Evolutionary conservation across 352 stramenopile species (phyloP).

Genomic region (Phytopythium cucurbitacearum): DNA sequence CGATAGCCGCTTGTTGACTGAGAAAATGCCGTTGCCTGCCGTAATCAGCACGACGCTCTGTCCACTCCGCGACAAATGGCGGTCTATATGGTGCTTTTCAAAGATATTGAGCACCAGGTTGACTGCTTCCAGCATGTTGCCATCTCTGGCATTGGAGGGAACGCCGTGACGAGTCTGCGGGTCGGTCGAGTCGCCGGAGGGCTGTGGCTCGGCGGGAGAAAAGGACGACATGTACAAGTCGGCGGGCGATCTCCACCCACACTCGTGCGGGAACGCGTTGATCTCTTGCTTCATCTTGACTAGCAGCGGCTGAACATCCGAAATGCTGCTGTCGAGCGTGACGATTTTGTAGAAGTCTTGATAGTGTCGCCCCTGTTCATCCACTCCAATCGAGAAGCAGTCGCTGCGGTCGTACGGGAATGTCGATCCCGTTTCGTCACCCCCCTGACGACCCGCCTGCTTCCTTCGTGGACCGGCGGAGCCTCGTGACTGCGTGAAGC

Average conservation of each 20-base stretch:
- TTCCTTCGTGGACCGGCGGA: no score
- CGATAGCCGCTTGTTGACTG: slow-evolving; percentile 93
- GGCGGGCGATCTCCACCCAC: slow-evolving; percentile 52
- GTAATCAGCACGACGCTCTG: slow-evolving; percentile 97
- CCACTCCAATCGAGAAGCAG: slow-evolving; percentile 66
- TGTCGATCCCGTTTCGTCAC: slow-evolving; percentile 38
- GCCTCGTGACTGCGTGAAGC: not conserved
- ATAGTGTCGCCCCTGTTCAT: slow-evolving; percentile 74
- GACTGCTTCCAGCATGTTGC: slow-evolving; percentile 97
- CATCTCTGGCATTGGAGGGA: slow-evolving; percentile 67
- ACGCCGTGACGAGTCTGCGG: slow-evolving; percentile 26
- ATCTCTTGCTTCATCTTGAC: slow-evolving; percentile 76
- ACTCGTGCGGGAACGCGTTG: slow-evolving; percentile 67
- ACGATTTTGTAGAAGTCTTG: slow-evolving; percentile 87
- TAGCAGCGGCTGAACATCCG: slow-evolving; percentile 62
- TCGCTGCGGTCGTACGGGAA: slow-evolving; percentile 62
- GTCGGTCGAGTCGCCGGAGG: not conserved
- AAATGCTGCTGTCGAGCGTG: slow-evolving; percentile 64
- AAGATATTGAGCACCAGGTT: slow-evolving; percentile 99
- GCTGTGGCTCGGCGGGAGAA: slow-evolving; percentile 8
- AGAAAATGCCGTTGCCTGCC: slow-evolving; percentile 95
- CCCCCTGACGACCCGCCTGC: not conserved
- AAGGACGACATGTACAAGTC: slow-evolving; percentile 34
- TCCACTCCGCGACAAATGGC: slow-evolving; percentile 93
- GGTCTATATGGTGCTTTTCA: slow-evolving; percentile 98